phyloP scores from a whole-genome alignment of 164 flowering plant genomes.

The Vitis rotundifolia region DNA sequence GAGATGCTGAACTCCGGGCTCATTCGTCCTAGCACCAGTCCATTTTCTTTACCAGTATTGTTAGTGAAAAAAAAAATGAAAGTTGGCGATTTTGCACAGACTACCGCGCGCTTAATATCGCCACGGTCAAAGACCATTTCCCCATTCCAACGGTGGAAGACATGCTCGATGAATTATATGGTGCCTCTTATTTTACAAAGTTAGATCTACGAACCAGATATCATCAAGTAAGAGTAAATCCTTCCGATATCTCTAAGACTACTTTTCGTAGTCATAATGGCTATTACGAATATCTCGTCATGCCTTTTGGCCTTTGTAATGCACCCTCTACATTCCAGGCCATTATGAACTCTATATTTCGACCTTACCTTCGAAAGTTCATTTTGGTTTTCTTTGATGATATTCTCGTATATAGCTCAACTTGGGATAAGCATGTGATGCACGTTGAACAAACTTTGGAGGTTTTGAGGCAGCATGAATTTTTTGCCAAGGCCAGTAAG shows the following conservation, averaged over 20 bases:
- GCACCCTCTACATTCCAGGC: background rate
- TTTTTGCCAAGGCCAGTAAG: no score
- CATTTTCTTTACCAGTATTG: conserved; percentile 1
- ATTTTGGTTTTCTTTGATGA: no score
- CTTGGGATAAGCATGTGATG: no score
- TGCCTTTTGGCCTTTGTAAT: background rate
- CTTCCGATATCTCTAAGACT: no score
- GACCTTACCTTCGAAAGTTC: no score
- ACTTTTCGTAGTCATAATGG: conserved; percentile 7
- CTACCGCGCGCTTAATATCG: background rate
- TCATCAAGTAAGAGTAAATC: no score
- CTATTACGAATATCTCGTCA: conserved; percentile 11
- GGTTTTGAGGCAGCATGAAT: no score
- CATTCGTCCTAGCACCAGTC: conserved; percentile 2
- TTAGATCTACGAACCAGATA: no score
- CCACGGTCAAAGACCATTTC: background rate
- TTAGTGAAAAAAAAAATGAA: conserved; percentile 12
- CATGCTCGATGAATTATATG: background rate
- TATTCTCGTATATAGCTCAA: no score
- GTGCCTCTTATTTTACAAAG: background rate
- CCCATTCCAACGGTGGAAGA: background rate
- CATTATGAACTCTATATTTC: no score
- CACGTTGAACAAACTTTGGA: no score
- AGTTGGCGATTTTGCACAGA: no score
- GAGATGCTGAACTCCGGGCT: conserved; percentile 1